Evolutionary conservation across 2,329 filamentous ascomycete genomes (phyloP), one percentile per base, ranked within the genome.

Genomic region (Dichotomopilus funicola): DNA sequence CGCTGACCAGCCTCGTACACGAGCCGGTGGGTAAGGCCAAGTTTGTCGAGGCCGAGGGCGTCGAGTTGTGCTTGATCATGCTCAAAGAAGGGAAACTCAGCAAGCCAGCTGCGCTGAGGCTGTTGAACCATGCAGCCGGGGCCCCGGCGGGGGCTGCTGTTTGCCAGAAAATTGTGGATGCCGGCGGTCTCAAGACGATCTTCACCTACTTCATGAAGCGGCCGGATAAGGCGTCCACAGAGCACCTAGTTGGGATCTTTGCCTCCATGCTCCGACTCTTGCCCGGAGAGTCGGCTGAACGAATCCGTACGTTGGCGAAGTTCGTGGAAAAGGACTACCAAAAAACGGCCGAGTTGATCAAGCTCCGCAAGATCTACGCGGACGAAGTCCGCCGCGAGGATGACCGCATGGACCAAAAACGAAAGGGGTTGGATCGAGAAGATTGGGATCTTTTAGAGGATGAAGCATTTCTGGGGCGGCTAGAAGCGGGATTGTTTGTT

Each of bases 291-390:
- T 91, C 89, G 1, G 78, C 89, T 0, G 79, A 85, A 36, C 82
- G 94, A 5, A 95, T 97, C 63, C 83, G 94, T 4, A 81, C 87
- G 0, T 78, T 97, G 4, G 92, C 91, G 48, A 99, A 99, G 67
- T 97, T 97, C 65, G 87, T 96, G 13, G 94, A 99, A 70, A 95
- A 90, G 67, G 85, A 96, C 61, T 96, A 95, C 68, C 89, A 86
- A 62, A 97, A 97, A 75, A 82, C 90, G 40, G 73, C 68, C 5
- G 89, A 85, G 67, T 75, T 97, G 4, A 70, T 95, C 38, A 76
- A 79, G 57, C 70, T 96, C 48, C 81, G 91, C 42, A 74, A 82
- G 48, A 86, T 88, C 10, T 95, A 91, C 67, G 79, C 80, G 0
- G 74, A 78, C 0, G 78, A 81, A 12, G 71, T 95, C 1, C 74